Evolutionary conservation across 164 flowering plant species (phyloP).

Genomic region (Warburgia ugandensis): DNA sequence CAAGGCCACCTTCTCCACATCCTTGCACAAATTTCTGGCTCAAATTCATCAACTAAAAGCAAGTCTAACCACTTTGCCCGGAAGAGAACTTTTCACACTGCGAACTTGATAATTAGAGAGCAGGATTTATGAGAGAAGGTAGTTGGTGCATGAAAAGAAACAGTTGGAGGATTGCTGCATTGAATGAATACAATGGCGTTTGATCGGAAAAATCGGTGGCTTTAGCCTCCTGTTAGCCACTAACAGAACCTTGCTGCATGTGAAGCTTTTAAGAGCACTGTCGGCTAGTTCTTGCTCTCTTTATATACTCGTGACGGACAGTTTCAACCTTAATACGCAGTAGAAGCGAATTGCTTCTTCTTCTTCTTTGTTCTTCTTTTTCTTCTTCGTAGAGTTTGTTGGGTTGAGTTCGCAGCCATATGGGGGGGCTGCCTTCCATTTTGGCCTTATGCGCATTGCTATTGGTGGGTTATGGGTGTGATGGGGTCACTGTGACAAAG

Average conservation of each 20-base stretch:
- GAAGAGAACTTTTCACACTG: too few species aligned
- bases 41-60: too few species aligned
- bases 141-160: background rate
- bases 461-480: slow-evolving; percentile 28
- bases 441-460: slow-evolving; percentile 32
- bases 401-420: slow-evolving; percentile 13
- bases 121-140: background rate
- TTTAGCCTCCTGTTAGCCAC: background rate
- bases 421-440: too few species aligned
- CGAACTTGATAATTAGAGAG: too few species aligned
- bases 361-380: too few species aligned
- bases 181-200: slow-evolving; percentile 5
- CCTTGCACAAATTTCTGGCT: too few species aligned
- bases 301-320: too few species aligned
- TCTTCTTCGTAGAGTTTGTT: too few species aligned
- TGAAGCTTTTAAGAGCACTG: slow-evolving; percentile 4
- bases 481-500: slow-evolving; percentile 12
- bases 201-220: slow-evolving; percentile 4
- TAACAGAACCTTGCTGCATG: background rate
- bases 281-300: background rate
- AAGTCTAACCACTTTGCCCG: too few species aligned
- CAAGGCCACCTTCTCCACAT: too few species aligned
- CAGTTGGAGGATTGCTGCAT: background rate
- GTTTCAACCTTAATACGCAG: too few species aligned
- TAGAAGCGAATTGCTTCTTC: too few species aligned